Conservation (phyloP, 1,284 basidiomycete genomes). For the Ganoderma multipileum region DNA sequence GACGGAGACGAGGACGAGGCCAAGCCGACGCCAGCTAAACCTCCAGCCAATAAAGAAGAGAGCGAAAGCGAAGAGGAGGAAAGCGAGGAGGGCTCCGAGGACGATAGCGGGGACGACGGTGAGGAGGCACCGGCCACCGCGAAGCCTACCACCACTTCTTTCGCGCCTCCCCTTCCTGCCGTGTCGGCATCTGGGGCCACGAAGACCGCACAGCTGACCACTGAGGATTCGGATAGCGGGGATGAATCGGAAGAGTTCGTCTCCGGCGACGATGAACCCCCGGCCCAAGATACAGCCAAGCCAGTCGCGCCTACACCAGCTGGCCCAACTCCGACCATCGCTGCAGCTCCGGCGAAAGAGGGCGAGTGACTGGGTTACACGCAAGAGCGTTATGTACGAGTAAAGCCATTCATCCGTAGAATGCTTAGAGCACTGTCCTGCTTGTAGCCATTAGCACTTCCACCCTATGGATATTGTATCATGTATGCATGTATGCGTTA, state of each 20-base stretch:
- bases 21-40: constrained; percentile 20
- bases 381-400: constrained; percentile 8
- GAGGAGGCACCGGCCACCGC: constrained; percentile 4
- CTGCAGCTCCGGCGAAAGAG: constrained; percentile 22
- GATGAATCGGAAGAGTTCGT: neutral
- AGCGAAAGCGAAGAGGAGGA: constrained; percentile 37
- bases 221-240: constrained; percentile 48
- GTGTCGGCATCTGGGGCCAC: neutral
- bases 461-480: neutral
- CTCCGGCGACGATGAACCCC: constrained; percentile 5
- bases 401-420: constrained; percentile 6
- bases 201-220: neutral
- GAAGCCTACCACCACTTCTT: neutral
- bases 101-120: constrained; percentile 20
- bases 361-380: constrained; percentile 10
- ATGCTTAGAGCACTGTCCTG: constrained; percentile 7
- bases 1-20: constrained; percentile 44
- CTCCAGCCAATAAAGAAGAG: constrained; percentile 25
- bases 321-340: constrained; percentile 28
- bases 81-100: constrained; percentile 28
- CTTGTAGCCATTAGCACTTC: constrained; percentile 7
- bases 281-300: neutral
- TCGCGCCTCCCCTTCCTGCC: neutral
- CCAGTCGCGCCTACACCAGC: neutral
- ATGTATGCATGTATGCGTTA: neutral